Evolutionary conservation across 352 stramenopile genomes (phyloP).

Genomic region (Phytophthora pluvialis): DNA sequence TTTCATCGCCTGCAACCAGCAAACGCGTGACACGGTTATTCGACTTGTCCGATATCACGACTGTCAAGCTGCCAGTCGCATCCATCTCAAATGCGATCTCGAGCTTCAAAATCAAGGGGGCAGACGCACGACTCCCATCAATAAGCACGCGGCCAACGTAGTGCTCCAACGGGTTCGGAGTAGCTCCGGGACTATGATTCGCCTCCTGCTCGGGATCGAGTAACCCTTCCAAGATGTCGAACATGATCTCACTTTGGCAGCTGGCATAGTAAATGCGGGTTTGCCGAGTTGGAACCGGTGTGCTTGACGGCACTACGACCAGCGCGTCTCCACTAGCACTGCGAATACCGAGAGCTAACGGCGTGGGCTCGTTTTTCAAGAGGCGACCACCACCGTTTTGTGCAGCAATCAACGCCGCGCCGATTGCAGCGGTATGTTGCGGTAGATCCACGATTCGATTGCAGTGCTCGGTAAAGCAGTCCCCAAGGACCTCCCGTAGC

Average conservation of each 20-base stretch:
- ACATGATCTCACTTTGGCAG: constrained; percentile 35
- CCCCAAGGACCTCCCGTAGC: constrained; percentile 26
- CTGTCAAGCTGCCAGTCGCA: constrained; percentile 18
- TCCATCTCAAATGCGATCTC: constrained; percentile 43
- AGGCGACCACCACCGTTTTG: background rate
- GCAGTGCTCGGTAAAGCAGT: constrained; percentile 24
- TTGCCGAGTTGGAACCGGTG: constrained; percentile 29
- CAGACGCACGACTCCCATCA: constrained; percentile 30
- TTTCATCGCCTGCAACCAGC: constrained; percentile 35
- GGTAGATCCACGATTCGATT: constrained; percentile 21
- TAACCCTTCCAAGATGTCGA: constrained; percentile 42
- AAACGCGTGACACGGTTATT: constrained; percentile 28
- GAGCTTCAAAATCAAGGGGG: constrained; percentile 40
- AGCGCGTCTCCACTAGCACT: constrained; percentile 38
- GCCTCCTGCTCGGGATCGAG: constrained; percentile 11
- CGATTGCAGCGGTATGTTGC: constrained; percentile 25
- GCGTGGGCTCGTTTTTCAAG: constrained; percentile 33
- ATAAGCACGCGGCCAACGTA: constrained; percentile 33
- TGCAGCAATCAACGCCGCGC: constrained; percentile 24
- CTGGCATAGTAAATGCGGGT: constrained; percentile 43
- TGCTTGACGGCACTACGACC: constrained; percentile 33
- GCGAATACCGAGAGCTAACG: constrained; percentile 41
- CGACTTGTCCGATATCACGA: constrained; percentile 34
- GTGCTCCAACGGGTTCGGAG: constrained; percentile 24
- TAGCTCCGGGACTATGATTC: constrained; percentile 2